Percentiles rank a stretch among this genome's conserved stretches.
Evolutionary conservation across 2,329 filamentous ascomycete genomes (phyloP).

Genomic region (Ophiostoma tasmaniense): DNA sequence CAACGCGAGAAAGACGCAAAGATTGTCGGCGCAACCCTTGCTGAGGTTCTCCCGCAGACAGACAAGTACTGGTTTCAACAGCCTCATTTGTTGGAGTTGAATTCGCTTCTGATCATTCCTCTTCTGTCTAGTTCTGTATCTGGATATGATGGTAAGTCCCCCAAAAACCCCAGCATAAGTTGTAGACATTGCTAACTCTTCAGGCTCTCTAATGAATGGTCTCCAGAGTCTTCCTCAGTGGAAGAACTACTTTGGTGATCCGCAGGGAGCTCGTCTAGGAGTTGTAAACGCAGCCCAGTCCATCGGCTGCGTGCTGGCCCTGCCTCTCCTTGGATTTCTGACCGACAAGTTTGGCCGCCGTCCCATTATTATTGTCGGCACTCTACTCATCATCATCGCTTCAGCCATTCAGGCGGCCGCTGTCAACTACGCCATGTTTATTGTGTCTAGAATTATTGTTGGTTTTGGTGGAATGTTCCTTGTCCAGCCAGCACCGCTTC

Average conservation of each 20-base stretch:
- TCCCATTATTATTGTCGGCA: conserved; percentile 43
- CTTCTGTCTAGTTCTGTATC: conserved; percentile 3
- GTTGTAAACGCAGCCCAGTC: conserved; percentile 25
- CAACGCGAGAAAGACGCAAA: neutral
- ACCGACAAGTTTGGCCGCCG: conserved; percentile 44
- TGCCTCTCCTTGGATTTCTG: conserved; percentile 42
- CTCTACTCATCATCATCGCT: conserved; percentile 41
- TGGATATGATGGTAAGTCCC: neutral
- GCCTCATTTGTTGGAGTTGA: conserved; percentile 13
- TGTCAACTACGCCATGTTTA: neutral
- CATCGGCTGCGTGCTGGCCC: conserved; percentile 27
- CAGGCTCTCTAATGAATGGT: conserved; percentile 31
- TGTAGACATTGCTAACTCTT: neutral
- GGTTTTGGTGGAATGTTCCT: neutral
- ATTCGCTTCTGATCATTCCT: conserved; percentile 9
- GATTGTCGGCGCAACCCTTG: conserved; percentile 25
- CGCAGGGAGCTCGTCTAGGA: conserved; percentile 24
- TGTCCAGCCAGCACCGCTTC: neutral
- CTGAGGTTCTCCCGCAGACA: conserved; percentile 12
- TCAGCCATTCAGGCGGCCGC: conserved; percentile 19
- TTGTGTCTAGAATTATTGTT: neutral
- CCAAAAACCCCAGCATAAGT: neutral
- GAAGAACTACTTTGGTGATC: conserved; percentile 29
- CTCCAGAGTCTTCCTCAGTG: conserved; percentile 30
- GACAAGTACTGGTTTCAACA: conserved; percentile 13